phyloP scores from a whole-genome alignment of 306 rosid species.

The Sicyos baderoa region DNA sequence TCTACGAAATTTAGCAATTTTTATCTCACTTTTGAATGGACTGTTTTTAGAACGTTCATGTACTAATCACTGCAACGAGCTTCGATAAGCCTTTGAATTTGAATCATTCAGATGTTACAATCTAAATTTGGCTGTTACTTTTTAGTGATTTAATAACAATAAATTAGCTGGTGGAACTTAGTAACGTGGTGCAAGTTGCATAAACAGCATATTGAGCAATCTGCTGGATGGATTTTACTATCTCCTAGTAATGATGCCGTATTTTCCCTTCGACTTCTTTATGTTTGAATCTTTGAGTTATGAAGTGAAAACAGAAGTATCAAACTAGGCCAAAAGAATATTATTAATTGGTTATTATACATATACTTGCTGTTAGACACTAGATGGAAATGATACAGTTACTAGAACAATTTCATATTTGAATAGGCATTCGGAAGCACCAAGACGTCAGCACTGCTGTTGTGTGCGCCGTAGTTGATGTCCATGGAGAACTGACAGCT shows the following conservation, averaged over 20 bases:
- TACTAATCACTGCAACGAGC: background rate
- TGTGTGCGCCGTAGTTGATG: constrained; percentile 68
- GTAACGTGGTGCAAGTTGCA: background rate
- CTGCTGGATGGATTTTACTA: background rate
- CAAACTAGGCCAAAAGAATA: background rate
- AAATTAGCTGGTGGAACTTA: background rate
- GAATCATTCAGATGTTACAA: background rate
- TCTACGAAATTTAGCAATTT: too few relatives aligned
- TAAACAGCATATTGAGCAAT: constrained; percentile 8
- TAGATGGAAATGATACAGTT: background rate
- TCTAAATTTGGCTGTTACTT: background rate
- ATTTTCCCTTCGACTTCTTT: background rate
- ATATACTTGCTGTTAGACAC: background rate
- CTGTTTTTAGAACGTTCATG: background rate
- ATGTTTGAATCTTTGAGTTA: background rate
- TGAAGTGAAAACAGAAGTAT: constrained; percentile 8
- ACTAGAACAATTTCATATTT: constrained; percentile 17
- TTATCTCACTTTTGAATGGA: background rate
- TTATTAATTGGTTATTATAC: background rate
- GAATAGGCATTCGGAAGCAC: constrained; percentile 59
- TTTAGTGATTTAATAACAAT: background rate
- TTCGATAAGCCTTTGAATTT: background rate
- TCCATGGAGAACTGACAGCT: constrained; percentile 62
- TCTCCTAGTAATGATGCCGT: background rate
- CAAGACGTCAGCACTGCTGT: constrained; percentile 63